phyloP scores from a whole-genome alignment of 495 filamentous ascomycete genomes.

The Podospora pseudocomata region DNA sequence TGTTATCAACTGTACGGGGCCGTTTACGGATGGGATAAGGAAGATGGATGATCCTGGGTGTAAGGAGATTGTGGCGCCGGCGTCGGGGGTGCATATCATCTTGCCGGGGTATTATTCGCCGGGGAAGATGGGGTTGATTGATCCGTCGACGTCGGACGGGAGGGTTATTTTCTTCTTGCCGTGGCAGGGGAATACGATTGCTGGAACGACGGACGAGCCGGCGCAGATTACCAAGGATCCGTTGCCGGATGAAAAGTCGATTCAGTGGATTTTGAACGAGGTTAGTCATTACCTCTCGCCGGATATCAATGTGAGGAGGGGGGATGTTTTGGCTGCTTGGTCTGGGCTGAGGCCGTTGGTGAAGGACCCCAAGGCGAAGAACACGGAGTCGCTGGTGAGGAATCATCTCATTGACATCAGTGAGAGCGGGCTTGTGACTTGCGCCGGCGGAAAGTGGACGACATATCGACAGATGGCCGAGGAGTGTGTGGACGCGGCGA shows the following conservation, averaged over 20 bases:
- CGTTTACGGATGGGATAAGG: conserved; percentile 88
- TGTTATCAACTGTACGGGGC: conserved; percentile 94
- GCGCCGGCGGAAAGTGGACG: conserved; percentile 98
- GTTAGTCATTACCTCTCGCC: conserved; percentile 85
- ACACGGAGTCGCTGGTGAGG: conserved; percentile 91
- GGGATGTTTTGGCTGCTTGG: conserved; percentile 95
- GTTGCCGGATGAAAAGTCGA: conserved; percentile 85
- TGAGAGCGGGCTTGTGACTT: conserved; percentile 80
- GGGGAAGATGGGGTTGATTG: conserved; percentile 93
- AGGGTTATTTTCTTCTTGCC: conserved; percentile 99
- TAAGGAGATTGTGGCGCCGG: conserved; percentile 88
- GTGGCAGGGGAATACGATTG: conserved; percentile 99
- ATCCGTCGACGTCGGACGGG: conserved; percentile 90
- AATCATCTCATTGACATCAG: conserved; percentile 92
- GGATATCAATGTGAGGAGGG: conserved; percentile 88
- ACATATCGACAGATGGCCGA: conserved; percentile 99
- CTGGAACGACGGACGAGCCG: conserved; percentile 90
- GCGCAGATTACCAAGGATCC: conserved; percentile 79
- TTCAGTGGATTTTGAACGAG: conserved; percentile 94
- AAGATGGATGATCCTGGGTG: conserved; percentile 76
- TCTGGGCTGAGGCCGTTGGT: conserved; percentile 91
- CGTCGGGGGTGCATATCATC: conserved; percentile 91
- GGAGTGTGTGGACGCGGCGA: conserved; percentile 88
- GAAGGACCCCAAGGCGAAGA: conserved; percentile 88
- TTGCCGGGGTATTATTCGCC: conserved; percentile 95